Conservation (phyloP, 2,329 filamentous ascomycete genomes). For the Alternaria ventricosa region DNA sequence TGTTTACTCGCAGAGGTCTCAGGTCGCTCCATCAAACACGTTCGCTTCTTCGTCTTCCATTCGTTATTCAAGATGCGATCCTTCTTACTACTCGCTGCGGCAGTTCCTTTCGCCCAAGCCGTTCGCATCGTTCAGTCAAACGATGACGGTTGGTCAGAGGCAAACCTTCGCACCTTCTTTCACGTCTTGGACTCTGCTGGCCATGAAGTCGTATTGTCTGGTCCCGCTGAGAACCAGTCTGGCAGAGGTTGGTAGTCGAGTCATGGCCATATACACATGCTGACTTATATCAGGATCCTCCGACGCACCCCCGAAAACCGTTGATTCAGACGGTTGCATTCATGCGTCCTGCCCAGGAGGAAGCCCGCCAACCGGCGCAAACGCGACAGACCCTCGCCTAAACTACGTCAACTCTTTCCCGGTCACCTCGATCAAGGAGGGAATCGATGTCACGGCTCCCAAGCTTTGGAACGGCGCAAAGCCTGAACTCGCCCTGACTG, state of each 20-base stretch:
- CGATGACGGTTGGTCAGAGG: constrained; percentile 77
- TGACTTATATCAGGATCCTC: constrained; percentile 56
- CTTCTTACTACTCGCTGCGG: constrained; percentile 31
- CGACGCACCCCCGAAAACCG: constrained; percentile 57
- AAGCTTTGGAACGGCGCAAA: constrained; percentile 59
- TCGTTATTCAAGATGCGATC: constrained; percentile 33
- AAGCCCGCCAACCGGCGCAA: constrained; percentile 63
- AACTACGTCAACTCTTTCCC: constrained; percentile 78
- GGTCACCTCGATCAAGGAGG: constrained; percentile 67
- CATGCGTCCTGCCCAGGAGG: constrained; percentile 65
- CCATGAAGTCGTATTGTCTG: constrained; percentile 69
- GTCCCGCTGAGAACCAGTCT: constrained; percentile 70
- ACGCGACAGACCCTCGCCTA: constrained; percentile 63
- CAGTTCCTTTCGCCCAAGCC: constrained; percentile 35
- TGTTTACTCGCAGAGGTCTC: neutral
- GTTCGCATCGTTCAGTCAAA: constrained; percentile 64
- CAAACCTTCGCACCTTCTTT: constrained; percentile 68
- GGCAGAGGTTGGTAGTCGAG: constrained; percentile 58
- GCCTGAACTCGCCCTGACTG: constrained; percentile 70
- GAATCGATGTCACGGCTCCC: constrained; percentile 64
- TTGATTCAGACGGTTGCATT: constrained; percentile 62
- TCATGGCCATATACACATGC: neutral
- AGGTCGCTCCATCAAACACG: neutral
- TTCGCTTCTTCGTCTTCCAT: constrained; percentile 45
- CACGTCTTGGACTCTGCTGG: constrained; percentile 61